Evolutionary conservation across 257 asterid genomes (phyloP).

Genomic region (Haberlea rhodopensis): DNA sequence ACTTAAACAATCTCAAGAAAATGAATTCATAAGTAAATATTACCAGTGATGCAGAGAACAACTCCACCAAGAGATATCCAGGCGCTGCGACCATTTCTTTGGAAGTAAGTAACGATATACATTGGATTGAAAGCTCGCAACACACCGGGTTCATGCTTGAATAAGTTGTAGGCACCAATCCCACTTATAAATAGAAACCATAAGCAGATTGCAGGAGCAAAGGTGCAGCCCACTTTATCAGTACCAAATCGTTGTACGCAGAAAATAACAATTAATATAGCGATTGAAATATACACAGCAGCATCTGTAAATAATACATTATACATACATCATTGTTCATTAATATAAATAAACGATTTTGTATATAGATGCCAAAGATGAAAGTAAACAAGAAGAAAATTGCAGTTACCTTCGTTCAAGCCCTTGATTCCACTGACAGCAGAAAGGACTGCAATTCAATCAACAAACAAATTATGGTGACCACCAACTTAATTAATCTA

Average conservation of each 20-base stretch:
- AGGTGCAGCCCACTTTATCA: constrained; percentile 64
- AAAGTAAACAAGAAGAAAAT: not conserved
- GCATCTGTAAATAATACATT: constrained; percentile 39
- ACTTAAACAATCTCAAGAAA: not conserved
- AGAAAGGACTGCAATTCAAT: constrained; percentile 52
- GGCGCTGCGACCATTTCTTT: constrained; percentile 48
- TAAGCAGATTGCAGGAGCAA: constrained; percentile 55
- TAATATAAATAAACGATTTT: not conserved
- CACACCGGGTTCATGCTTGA: constrained; percentile 40
- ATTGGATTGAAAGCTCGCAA: constrained; percentile 56
- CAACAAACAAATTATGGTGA: not conserved
- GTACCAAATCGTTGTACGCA: constrained; percentile 66
- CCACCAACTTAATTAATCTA: not conserved
- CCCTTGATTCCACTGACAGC: constrained; percentile 67
- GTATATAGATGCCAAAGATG: not conserved
- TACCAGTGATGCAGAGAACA: constrained; percentile 65
- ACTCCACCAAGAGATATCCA: constrained; percentile 78
- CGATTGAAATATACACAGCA: constrained; percentile 44
- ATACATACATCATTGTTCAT: not conserved
- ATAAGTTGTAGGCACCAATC: constrained; percentile 57
- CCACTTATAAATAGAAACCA: constrained; percentile 55
- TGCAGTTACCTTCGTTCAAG: constrained; percentile 23
- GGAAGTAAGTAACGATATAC: constrained; percentile 57
- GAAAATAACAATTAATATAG: constrained; percentile 49
- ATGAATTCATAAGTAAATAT: not conserved